Conservation (phyloP, 1,284 basidiomycete genomes). For the Peniophora sp. region DNA sequence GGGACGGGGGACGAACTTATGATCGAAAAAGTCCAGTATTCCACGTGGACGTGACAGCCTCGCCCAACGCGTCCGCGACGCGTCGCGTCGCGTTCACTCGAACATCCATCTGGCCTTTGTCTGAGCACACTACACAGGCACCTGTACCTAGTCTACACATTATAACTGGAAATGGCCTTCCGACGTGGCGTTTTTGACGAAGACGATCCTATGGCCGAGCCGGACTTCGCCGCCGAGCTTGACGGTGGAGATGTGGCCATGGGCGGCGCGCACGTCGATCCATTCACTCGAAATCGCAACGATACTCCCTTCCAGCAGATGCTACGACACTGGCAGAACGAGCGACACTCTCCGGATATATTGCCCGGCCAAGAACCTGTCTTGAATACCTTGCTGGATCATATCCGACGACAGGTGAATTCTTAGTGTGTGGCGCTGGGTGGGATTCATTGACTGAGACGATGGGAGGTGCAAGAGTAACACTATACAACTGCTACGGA, state of each 20-base stretch:
- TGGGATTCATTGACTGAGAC: conserved; percentile 1
- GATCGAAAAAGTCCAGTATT: no score
- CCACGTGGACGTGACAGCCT: no score
- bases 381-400: conserved; percentile 67
- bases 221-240: not conserved
- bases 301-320: conserved; percentile 53
- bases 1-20: no score
- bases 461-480: conserved; percentile 34
- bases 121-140: conserved; percentile 1
- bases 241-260: conserved; percentile 3
- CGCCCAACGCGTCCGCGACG: no score
- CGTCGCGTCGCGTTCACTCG: no score
- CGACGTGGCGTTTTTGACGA: conserved; percentile 9
- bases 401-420: conserved; percentile 80
- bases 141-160: conserved; percentile 8
- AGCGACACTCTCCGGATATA: conserved; percentile 77
- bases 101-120: no score
- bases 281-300: not conserved
- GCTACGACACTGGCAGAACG: conserved; percentile 79
- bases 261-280: conserved; percentile 1
- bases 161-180: no score
- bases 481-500: conserved; percentile 59
- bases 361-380: conserved; percentile 71
- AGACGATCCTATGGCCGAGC: conserved; percentile 10
- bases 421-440: not conserved